These are phyloP conservation scores for Talaromyces funiculosus DNA, from an alignment of 2,329 filamentous ascomycete species.

Conservation along the genomic window DNA sequence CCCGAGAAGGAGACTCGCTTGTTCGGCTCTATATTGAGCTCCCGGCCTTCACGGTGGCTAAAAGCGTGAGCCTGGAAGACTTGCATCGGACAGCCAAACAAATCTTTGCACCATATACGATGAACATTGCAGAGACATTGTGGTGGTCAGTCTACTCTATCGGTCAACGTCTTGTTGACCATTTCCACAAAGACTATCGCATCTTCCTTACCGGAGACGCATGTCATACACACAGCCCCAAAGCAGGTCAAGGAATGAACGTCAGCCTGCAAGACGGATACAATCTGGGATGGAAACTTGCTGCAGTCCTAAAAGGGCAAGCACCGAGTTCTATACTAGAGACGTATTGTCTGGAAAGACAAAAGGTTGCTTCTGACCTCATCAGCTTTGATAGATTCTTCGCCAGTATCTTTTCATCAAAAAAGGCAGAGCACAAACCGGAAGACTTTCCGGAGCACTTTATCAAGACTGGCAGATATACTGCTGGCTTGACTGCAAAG, in stretches of 20 bases:
- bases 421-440: conserved; percentile 48
- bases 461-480: conserved; percentile 57
- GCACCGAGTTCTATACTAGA: conserved; percentile 20
- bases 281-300: conserved; percentile 34
- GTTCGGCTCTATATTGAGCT: conserved; percentile 63
- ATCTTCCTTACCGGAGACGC: conserved; percentile 69
- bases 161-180: conserved; percentile 57
- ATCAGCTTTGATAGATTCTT: conserved; percentile 41
- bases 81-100: conserved; percentile 59
- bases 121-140: conserved; percentile 59
- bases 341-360: conserved; percentile 29
- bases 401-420: conserved; percentile 49
- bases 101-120: conserved; percentile 61
- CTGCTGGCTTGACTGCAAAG: conserved; percentile 54
- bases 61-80: conserved; percentile 51
- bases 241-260: conserved; percentile 32
- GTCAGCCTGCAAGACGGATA: conserved; percentile 34
- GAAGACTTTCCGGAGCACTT: conserved; percentile 52
- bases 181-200: conserved; percentile 52
- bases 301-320: conserved; percentile 24
- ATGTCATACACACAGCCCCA: conserved; percentile 23
- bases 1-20: conserved; percentile 52
- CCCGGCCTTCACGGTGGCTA: conserved; percentile 45
- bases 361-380: conserved; percentile 28
- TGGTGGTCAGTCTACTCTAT: conserved; percentile 67